phyloP scores from a whole-genome alignment of 2,329 filamentous ascomycete genomes.

The Paraconiothyrium brasiliense region DNA sequence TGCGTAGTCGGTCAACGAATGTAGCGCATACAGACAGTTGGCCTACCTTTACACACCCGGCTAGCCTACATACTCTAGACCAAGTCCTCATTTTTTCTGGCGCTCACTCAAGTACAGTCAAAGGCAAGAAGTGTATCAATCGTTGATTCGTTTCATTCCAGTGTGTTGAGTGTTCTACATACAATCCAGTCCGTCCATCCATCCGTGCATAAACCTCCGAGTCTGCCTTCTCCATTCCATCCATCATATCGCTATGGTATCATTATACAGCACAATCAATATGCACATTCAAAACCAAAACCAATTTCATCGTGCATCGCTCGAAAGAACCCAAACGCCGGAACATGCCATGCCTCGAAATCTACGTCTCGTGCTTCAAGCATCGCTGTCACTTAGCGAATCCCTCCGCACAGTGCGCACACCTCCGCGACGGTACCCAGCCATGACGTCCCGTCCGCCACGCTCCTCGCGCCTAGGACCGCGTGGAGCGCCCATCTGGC shows the following conservation, averaged over 20 bases:
- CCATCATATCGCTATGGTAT: conserved; percentile 5
- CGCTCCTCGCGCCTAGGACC: conserved; percentile 36
- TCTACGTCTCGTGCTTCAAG: conserved; percentile 7
- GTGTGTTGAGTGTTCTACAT: background rate
- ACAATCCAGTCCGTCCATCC: background rate
- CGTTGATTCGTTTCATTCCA: background rate
- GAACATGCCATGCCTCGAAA: background rate
- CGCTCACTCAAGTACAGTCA: too few relatives aligned
- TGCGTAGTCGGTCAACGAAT: too few relatives aligned
- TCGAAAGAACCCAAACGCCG: conserved; percentile 13
- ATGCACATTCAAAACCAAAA: conserved; percentile 2
- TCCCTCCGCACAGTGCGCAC: conserved; percentile 57
- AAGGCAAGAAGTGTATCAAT: background rate
- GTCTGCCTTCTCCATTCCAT: background rate
- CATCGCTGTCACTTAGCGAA: conserved; percentile 64
- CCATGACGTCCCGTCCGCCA: conserved; percentile 53
- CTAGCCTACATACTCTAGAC: too few relatives aligned
- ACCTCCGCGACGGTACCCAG: conserved; percentile 53
- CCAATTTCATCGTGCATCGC: conserved; percentile 1
- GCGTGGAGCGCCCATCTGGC: conserved; percentile 51
- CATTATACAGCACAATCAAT: conserved; percentile 8
- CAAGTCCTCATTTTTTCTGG: too few relatives aligned
- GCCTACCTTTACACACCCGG: too few relatives aligned
- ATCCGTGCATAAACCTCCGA: too few relatives aligned
- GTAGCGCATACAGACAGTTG: too few relatives aligned